Conservation (phyloP, 768 basidiomycete genomes). For the Suillus spraguei region DNA sequence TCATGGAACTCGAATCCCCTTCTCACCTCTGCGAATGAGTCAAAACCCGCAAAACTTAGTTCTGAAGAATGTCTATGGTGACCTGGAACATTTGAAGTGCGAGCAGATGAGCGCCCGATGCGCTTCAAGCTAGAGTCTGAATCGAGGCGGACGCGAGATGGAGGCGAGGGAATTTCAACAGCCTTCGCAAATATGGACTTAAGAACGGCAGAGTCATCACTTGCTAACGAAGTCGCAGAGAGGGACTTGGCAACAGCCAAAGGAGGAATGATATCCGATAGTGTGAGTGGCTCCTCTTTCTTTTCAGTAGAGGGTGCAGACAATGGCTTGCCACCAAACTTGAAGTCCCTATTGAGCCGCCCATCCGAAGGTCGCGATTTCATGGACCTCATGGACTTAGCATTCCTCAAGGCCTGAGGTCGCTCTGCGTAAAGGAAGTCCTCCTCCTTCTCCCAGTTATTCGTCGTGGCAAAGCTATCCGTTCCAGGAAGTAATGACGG, state of each 20-base stretch:
- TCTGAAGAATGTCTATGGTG: constrained; percentile 48
- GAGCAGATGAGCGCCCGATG: constrained; percentile 24
- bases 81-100: constrained; percentile 20
- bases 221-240: constrained; percentile 45
- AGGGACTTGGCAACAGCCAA: constrained; percentile 51
- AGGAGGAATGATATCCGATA: constrained; percentile 79
- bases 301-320: not conserved
- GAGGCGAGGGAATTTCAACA: constrained; percentile 37
- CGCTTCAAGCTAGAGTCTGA: constrained; percentile 48
- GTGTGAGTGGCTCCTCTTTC: constrained; percentile 46
- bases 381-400: constrained; percentile 28
- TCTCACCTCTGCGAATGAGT: constrained; percentile 78
- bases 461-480: constrained; percentile 30
- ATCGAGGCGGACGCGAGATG: constrained; percentile 37
- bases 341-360: constrained; percentile 71
- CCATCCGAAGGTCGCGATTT: constrained; percentile 59
- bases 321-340: constrained; percentile 60
- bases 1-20: constrained; percentile 75
- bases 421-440: constrained; percentile 27
- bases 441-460: constrained; percentile 37
- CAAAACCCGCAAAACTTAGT: constrained; percentile 70
- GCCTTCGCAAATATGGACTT: constrained; percentile 57
- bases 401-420: constrained; percentile 23
- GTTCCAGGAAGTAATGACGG: constrained; percentile 43
- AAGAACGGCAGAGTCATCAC: constrained; percentile 55